Percentiles rank a stretch among this genome's conserved stretches.
These are phyloP conservation scores for Penicillium paxilli DNA, from an alignment of 495 filamentous ascomycete species.

Conservation along the genomic window DNA sequence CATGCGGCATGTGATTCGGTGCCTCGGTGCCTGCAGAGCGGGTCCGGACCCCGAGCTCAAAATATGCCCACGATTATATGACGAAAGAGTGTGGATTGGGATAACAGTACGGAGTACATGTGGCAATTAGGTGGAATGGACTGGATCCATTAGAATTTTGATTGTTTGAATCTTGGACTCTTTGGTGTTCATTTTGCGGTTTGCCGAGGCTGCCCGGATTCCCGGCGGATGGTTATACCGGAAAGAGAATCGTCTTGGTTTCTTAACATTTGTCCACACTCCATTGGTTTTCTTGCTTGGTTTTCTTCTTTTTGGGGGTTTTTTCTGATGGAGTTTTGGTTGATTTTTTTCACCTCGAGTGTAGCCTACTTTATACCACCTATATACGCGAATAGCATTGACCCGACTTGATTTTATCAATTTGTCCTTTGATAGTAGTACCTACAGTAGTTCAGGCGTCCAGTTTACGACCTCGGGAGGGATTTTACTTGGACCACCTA, in stretches of 20 bases:
- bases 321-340: slow-evolving; percentile 3
- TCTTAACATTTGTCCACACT: too few species aligned
- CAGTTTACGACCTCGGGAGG: too few species aligned
- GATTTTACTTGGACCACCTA: too few species aligned
- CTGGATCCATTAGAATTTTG: slow-evolving; percentile 11
- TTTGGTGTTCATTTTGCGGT: slow-evolving; percentile 6
- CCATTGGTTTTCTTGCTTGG: too few species aligned
- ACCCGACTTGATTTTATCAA: not conserved
- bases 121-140: slow-evolving; percentile 5
- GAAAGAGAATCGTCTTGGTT: too few species aligned
- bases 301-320: not conserved
- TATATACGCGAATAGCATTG: slow-evolving; percentile 8
- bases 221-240: not conserved
- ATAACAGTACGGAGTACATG: too few species aligned
- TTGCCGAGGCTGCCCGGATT: not conserved
- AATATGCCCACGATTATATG: not conserved
- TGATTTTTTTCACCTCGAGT: not conserved
- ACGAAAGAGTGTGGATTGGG: not conserved
- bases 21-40: slow-evolving; percentile 3
- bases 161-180: not conserved
- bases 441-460: too few species aligned
- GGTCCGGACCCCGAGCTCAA: not conserved
- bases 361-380: slow-evolving; percentile 15
- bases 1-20: slow-evolving; percentile 4
- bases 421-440: too few species aligned